Evolutionary conservation across 441 rosid genomes (phyloP), one percentile per base, ranked within the genome.

Genomic region (Melastoma candidum): DNA sequence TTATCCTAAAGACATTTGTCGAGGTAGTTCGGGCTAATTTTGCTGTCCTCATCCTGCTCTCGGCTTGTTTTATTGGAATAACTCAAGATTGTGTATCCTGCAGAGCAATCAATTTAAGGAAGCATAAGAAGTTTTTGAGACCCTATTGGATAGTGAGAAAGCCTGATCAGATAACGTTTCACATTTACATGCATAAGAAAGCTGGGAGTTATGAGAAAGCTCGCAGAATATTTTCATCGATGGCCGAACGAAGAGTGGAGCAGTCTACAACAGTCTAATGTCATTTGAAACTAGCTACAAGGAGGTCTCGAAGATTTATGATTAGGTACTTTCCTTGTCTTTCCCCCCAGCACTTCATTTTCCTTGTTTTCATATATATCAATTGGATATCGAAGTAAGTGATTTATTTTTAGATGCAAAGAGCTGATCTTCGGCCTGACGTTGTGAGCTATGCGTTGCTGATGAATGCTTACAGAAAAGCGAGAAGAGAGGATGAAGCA

Each of bases 401-500:
- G 14, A 47, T 27, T 63, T 12, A 57, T 69, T 76, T 17, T 58
- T 73, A 92, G 98, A 85, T 92, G 98, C 95, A 84, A 79, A 82
- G 96, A 77, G 83, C 87, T 55, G 84, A 74, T 67, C 78, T 82
- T 59, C 73, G 48, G 61, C 95, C 96, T 44, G 98, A 87, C 48
- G 96, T 87, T 49, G 85, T 92, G 54, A 87, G 96, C 69, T 92
- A 92, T 69, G 90, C 96, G 48, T 72, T 77, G 56, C 98, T 92
- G 49, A 79, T 92, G 64, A 85, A 79, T 63, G 96, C 95, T 61
- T 92, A 92, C 67, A 95, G 96, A 51, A 85, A 75, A 77, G 96
- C 96, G 51, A 77, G 98, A 63, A 79, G 96, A 65, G 98, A 92
- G 60, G 96, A 77, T 53, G 98, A 92, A 85, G 96, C 98, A 59